phyloP scores from a whole-genome alignment of 352 stramenopile species.

The Globisporangium nagaii region DNA sequence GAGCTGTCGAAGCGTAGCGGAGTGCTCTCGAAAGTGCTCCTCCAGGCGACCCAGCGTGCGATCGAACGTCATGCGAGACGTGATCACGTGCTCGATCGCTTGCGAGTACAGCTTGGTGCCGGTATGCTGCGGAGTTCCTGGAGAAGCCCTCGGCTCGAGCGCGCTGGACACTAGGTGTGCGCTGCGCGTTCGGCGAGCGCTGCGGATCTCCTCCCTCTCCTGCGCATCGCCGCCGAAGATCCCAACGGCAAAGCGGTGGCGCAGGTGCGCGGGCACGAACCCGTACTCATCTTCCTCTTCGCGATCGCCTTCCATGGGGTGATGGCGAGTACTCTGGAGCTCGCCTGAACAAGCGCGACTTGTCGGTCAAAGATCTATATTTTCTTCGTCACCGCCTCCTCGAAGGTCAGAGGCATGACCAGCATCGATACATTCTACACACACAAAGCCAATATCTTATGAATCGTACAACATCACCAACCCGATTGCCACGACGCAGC shows the following conservation, averaged over 20 bases:
- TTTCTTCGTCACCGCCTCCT: too few relatives aligned
- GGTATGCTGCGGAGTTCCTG: background rate
- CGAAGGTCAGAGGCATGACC: too few relatives aligned
- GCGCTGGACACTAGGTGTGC: constrained; percentile 37
- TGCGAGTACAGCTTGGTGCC: constrained; percentile 38
- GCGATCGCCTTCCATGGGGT: background rate
- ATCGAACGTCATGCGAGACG: constrained; percentile 48
- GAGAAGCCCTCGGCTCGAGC: constrained; percentile 3
- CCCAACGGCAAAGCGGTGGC: constrained; percentile 43
- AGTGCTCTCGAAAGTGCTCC: constrained; percentile 33
- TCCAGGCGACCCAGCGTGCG: constrained; percentile 29
- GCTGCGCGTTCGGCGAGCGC: constrained; percentile 43
- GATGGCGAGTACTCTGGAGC: too few relatives aligned
- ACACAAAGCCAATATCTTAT: too few relatives aligned
- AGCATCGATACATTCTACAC: too few relatives aligned
- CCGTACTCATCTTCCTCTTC: constrained; percentile 18
- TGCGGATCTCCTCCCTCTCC: constrained; percentile 17
- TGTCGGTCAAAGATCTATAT: too few relatives aligned
- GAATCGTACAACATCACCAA: too few relatives aligned
- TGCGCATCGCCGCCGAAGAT: constrained; percentile 12
- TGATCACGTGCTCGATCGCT: constrained; percentile 41
- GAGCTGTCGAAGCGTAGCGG: constrained; percentile 14
- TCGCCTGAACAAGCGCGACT: too few relatives aligned
- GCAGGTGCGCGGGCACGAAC: constrained; percentile 36
- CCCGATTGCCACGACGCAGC: too few relatives aligned